Conservation (phyloP, 2,329 filamentous ascomycete species). For the Pseudogymnoascus sp. region DNA sequence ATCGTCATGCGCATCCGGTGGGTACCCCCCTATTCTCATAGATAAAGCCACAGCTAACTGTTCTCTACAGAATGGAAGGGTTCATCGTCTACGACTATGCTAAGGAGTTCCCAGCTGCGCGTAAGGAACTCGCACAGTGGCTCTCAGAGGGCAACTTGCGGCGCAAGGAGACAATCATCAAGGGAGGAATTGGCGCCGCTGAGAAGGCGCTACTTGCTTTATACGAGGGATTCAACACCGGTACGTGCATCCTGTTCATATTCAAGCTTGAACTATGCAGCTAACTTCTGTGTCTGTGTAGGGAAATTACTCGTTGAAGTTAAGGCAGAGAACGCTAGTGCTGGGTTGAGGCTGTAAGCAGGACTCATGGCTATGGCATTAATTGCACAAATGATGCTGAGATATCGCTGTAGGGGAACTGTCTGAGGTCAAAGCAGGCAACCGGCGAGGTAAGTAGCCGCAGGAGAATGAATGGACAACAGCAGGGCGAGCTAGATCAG, state of each 20-base stretch:
- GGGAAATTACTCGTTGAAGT: slow-evolving; percentile 50
- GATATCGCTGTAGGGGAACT: no score
- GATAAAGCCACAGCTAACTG: slow-evolving; percentile 16
- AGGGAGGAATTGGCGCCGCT: slow-evolving; percentile 57
- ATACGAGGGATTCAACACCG: slow-evolving; percentile 63
- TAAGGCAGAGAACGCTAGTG: slow-evolving; percentile 30
- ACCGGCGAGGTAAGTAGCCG: no score
- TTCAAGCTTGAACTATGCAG: background rate
- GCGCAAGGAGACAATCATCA: slow-evolving; percentile 61
- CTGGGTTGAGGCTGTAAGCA: slow-evolving; percentile 27
- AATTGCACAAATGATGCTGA: no score
- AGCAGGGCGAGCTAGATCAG: no score
- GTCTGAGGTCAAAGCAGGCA: no score
- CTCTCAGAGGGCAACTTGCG: slow-evolving; percentile 64
- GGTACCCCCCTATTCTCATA: slow-evolving; percentile 15
- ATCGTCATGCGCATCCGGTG: slow-evolving; percentile 45
- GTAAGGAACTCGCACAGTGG: slow-evolving; percentile 57
- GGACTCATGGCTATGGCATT: background rate
- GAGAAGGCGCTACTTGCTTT: slow-evolving; percentile 56
- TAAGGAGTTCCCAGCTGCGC: slow-evolving; percentile 48
- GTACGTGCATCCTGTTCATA: slow-evolving; percentile 30
- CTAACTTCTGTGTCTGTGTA: slow-evolving; percentile 10
- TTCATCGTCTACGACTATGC: slow-evolving; percentile 67
- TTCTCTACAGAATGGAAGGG: slow-evolving; percentile 49
- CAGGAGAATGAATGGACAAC: no score